phyloP scores from a whole-genome alignment of 1,139 yeast species.

The Kodamaea suecica region DNA sequence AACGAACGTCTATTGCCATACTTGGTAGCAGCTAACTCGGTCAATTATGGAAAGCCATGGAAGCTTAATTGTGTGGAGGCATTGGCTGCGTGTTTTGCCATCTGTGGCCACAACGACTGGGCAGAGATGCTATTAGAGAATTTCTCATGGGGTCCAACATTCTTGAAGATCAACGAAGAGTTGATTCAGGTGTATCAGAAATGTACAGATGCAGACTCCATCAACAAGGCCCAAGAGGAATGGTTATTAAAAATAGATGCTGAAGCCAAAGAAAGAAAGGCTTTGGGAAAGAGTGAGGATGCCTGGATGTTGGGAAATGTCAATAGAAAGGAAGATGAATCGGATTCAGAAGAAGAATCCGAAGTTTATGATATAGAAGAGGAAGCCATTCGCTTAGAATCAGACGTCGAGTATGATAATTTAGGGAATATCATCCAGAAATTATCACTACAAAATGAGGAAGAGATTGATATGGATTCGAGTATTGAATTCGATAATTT shows the following conservation, averaged over 20 bases:
- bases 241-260: conserved; percentile 70
- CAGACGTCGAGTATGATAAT: conserved; percentile 8
- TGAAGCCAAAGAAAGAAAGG: conserved; percentile 66
- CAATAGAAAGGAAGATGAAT: conserved; percentile 38
- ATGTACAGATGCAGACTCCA: conserved; percentile 80
- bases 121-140: conserved; percentile 72
- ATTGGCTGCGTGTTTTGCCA: conserved; percentile 93
- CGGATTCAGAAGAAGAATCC: conserved; percentile 3
- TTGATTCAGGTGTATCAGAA: conserved; percentile 67
- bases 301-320: conserved; percentile 80
- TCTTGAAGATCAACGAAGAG: conserved; percentile 78
- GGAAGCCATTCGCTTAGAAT: conserved; percentile 10
- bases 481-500: conserved; percentile 10
- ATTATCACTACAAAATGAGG: conserved; percentile 7
- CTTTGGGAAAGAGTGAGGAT: conserved; percentile 52
- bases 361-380: conserved; percentile 13
- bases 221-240: conserved; percentile 67
- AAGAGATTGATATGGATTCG: conserved; percentile 9
- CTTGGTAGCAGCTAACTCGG: conserved; percentile 94
- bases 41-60: conserved; percentile 97
- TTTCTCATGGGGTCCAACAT: conserved; percentile 91
- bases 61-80: conserved; percentile 95
- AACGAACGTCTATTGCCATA: conserved; percentile 87
- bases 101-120: conserved; percentile 89
- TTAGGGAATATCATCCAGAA: conserved; percentile 11